These are phyloP conservation scores for Exophiala sp. DNA, from an alignment of 2,329 filamentous ascomycete genomes.

Conservation along the genomic window DNA sequence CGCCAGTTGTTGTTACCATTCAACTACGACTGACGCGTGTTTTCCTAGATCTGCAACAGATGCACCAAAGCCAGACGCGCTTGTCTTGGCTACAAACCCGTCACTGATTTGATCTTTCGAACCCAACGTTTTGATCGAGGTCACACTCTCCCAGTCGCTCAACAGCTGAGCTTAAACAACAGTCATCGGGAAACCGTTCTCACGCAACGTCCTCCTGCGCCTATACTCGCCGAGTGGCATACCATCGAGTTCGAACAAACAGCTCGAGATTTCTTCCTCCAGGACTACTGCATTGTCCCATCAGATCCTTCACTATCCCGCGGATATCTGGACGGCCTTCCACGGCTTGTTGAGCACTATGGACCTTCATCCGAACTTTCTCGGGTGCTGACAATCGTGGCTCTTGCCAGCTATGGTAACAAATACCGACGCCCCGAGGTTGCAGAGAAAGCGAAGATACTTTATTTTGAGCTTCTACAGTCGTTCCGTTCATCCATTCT, in stretches of 20 bases:
- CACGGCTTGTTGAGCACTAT: not conserved
- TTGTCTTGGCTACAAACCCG: not conserved
- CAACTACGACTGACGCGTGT: not conserved
- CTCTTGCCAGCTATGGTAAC: conserved; percentile 1
- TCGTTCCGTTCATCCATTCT: not conserved
- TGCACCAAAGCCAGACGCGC: not conserved
- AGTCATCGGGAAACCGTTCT: not conserved
- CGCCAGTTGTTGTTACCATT: not conserved
- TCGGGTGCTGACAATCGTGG: not conserved
- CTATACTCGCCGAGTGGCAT: not conserved
- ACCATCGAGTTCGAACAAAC: not conserved
- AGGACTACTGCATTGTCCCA: not conserved
- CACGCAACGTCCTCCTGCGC: not conserved
- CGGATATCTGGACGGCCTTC: not conserved
- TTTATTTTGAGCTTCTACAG: not conserved
- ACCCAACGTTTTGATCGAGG: not conserved
- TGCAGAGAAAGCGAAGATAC: not conserved
- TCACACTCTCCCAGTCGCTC: not conserved
- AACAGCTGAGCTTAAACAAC: not conserved
- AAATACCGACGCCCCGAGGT: not conserved
- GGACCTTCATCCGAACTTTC: not conserved
- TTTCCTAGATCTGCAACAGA: not conserved
- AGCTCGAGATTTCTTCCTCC: not conserved
- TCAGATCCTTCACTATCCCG: not conserved
- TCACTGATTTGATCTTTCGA: not conserved